These are phyloP conservation scores for Malassezia cuniculi DNA, from an alignment of 1,284 basidiomycete genomes.

Conservation along the genomic window DNA sequence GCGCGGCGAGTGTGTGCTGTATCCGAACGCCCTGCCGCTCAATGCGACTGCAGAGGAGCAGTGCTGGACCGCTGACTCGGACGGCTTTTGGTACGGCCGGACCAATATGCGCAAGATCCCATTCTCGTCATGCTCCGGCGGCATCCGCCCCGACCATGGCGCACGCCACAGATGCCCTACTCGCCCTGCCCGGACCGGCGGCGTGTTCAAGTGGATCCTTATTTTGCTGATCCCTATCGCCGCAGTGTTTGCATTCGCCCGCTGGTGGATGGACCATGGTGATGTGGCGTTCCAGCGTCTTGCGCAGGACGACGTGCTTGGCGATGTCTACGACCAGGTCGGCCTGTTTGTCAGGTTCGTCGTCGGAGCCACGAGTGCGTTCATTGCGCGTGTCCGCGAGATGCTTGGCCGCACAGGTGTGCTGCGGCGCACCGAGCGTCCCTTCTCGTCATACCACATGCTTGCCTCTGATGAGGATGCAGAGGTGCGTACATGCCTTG, in stretches of 20 bases:
- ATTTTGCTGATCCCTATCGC: slow-evolving; percentile 28
- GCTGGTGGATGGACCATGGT: slow-evolving; percentile 47
- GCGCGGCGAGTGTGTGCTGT: slow-evolving; percentile 27
- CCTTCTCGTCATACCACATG: slow-evolving; percentile 34
- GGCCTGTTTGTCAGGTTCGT: slow-evolving; percentile 37
- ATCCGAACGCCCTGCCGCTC: slow-evolving; percentile 19
- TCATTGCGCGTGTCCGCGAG: slow-evolving; percentile 20
- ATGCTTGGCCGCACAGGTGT: slow-evolving; percentile 16
- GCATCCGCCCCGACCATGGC: slow-evolving; percentile 33
- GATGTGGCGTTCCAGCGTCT: slow-evolving; percentile 50
- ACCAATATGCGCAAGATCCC: slow-evolving; percentile 39
- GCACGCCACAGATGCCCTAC: slow-evolving; percentile 24
- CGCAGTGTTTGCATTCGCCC: slow-evolving; percentile 21
- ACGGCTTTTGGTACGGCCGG: slow-evolving; percentile 42
- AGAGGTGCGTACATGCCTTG: slow-evolving; percentile 14
- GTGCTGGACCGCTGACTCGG: slow-evolving; percentile 22
- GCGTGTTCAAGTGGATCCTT: slow-evolving; percentile 34
- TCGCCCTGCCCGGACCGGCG: slow-evolving; percentile 19
- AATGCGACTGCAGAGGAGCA: slow-evolving; percentile 23
- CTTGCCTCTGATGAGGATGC: slow-evolving; percentile 39
- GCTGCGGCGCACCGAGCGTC: slow-evolving; percentile 17
- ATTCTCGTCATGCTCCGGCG: slow-evolving; percentile 32
- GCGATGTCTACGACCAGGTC: slow-evolving; percentile 9
- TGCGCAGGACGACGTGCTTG: slow-evolving; percentile 21
- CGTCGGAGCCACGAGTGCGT: slow-evolving; percentile 17